phyloP scores from a whole-genome alignment of 345 rosid genomes.

The Lepidium aucheri region DNA sequence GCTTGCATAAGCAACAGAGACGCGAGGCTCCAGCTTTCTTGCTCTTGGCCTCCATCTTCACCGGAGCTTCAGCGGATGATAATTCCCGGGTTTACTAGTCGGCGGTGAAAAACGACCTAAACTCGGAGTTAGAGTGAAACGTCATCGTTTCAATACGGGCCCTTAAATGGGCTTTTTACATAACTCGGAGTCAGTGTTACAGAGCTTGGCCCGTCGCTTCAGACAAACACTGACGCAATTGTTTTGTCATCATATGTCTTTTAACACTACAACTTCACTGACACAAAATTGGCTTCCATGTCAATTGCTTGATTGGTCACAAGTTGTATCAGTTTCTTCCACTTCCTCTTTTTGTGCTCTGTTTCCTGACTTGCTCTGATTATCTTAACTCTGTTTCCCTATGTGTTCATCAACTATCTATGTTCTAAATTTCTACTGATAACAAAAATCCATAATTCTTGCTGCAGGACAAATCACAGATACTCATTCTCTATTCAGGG shows the following conservation, averaged over 20 bases:
- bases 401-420: not conserved
- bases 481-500: not conserved
- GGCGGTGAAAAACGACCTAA: not conserved
- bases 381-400: not conserved
- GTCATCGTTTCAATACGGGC: conserved; percentile 1
- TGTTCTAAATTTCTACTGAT: not conserved
- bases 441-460: not conserved
- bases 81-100: not conserved
- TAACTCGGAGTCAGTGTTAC: not conserved
- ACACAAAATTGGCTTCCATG: not conserved
- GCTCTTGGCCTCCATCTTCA: conserved; percentile 36
- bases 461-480: not conserved
- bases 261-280: not conserved
- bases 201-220: not conserved
- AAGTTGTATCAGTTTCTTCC: not conserved
- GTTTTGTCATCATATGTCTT: not conserved
- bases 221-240: not conserved
- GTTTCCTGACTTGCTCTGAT: too few relatives aligned
- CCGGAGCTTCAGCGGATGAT: not conserved
- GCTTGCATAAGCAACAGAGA: conserved; percentile 53
- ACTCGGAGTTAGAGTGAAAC: not conserved
- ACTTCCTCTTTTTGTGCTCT: not conserved
- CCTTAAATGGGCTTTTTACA: not conserved
- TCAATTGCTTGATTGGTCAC: not conserved
- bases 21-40: conserved; percentile 41